A percentile compares a stretch with the other conserved stretches of the same genome.
These are phyloP conservation scores for Yarrowia sp. DNA, from an alignment of 805 yeast species.

Conservation along the genomic window DNA sequence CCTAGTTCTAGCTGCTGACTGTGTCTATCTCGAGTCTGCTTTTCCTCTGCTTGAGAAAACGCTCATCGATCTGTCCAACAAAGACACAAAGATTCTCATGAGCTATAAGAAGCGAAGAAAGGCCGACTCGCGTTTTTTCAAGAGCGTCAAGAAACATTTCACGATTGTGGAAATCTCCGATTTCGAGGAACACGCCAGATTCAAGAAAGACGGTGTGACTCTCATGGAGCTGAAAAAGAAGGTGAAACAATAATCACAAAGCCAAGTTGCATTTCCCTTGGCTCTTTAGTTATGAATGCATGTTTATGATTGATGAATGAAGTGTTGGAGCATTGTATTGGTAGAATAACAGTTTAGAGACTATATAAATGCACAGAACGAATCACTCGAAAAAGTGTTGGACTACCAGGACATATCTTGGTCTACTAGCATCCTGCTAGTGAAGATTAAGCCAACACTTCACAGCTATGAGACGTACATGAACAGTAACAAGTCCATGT, in stretches of 20 bases:
- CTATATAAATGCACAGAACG: too few species aligned
- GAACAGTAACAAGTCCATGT: too few species aligned
- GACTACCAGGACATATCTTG: too few species aligned
- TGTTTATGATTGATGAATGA: background rate
- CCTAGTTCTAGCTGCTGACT: constrained; percentile 64
- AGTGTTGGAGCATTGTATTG: too few species aligned
- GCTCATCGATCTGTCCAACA: constrained; percentile 53
- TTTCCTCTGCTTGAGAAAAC: constrained; percentile 61
- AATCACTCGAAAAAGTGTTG: too few species aligned
- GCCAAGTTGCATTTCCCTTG: too few species aligned
- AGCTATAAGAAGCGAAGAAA: constrained; percentile 63
- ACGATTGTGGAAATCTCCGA: constrained; percentile 23
- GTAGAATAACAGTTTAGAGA: too few species aligned
- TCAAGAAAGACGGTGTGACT: constrained; percentile 27
- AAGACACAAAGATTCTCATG: constrained; percentile 58
- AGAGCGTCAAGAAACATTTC: constrained; percentile 42
- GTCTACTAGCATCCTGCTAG: too few species aligned
- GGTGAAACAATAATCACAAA: background rate
- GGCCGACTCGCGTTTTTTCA: constrained; percentile 53
- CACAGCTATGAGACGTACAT: too few species aligned
- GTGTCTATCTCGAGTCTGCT: constrained; percentile 63
- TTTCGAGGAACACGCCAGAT: constrained; percentile 30
- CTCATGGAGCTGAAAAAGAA: constrained; percentile 36
- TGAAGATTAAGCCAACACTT: too few species aligned
- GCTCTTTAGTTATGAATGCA: constrained; percentile 1